Base-by-base conservation (phyloP, 257 asterid genomes). In the Nicotiana noctiflora region DNA sequence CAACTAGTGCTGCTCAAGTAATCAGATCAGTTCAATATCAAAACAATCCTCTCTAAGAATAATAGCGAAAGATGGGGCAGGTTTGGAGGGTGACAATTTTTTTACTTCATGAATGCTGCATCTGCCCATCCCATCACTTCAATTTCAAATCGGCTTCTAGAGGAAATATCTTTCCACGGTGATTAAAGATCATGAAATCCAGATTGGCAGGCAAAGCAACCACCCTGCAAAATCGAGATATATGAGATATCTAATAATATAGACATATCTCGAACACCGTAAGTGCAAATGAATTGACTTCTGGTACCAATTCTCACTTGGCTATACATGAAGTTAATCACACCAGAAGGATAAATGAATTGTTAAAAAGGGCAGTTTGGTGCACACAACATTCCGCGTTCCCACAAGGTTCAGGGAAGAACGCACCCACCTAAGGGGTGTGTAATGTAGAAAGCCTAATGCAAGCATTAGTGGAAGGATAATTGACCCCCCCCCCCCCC, bases 151-250 rank as follows among this genome's bases (percentile, higher is more conserved):
- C 89, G 75, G 85, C 27, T 82, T 81, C 94, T 82, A 82, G 13
- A 65, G 97, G 92, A 66, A 93, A 87, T 40, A 96, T 97, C 88
- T 85, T 90, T 56, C 97, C 99, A 21, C 99, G 99, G 82, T 96
- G 99, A 84, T 96, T 94, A 79, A 96, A 96, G 79, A 94, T 90
- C 94, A 96, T 91, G 84, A 92, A 96, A 88, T 94, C 99, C 85
- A 91, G 86, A 88, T 96, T 96, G 78, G 89, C 90, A 25, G 99
- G 95, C 79, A 93, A 82, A 66, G 92, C 83, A 27, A 96, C 97
- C 75, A 93, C 92, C 91, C 99, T 96, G 92, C 87, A 81, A 51
- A 55, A 14, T 6, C 27, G 76, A 63, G 51, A 79, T 15, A 77
- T 79, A 83, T 72, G 82, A 62, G 72, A 76, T 74, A 4, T 10